Evolutionary conservation across 305 asterid species (phyloP), one percentile per base, ranked within the genome.

Genomic region (Petunia hybrid): DNA sequence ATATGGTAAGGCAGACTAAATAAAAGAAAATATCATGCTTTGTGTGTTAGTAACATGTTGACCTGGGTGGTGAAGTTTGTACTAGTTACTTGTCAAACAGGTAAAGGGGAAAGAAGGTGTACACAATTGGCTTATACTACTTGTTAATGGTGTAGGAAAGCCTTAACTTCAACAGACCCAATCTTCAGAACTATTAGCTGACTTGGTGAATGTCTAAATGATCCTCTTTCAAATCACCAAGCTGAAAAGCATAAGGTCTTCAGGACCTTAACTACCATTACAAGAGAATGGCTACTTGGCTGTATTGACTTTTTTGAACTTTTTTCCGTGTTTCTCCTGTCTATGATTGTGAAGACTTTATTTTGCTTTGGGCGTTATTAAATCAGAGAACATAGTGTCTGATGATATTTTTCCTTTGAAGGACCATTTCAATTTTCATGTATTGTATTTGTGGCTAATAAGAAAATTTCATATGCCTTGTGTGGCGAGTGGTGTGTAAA

Each of bases 181-280:
- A 22, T 22, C 31, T 22, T 22, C 31, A 22, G 31, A 22, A 22
- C 31, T 22, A 22, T 22, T 22, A 22, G 31, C 31, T 22, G 31
- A 22, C 31, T 22, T 22, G 31, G 31, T 22, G 31, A 22, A 22
- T 22, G 31, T 22, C 31, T 22, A 22, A 22, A 22, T 22, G 31
- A 22, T 22, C n/a, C 56, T 42, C 75, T 55, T 66, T 42, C 75
- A 68, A 68, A n/a, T 68, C 75, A 68, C 39, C 16, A 39, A 68
- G 56, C 45, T 48, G 51, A 71, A 71, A 48, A 31, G 45, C 78
- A 35, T 71, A 31, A 48, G 45, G 45, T 71, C 43, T 71, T 31
- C 35, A 4, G 16, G 78, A 71, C 45, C 62, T 73, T 73, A 35
- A 48, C 57, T 73, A 73, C 42, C 22, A 35, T 10, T 36, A 9